A percentile compares a stretch with the other conserved stretches of the same genome.
Conservation (phyloP, 192 early-diverging fungal species). For the Thamnidium elegans region DNA sequence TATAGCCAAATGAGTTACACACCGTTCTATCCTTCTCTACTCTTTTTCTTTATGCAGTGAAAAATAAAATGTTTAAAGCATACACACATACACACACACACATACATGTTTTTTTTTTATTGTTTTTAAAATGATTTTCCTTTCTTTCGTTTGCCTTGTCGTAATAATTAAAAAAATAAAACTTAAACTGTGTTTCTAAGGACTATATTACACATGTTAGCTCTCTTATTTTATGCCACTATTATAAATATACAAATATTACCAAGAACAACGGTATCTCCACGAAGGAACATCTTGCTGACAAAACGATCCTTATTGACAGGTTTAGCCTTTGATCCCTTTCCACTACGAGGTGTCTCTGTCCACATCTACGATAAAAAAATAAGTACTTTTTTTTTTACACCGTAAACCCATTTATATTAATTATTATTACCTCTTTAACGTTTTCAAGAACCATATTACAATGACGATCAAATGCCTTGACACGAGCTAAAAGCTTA, state of each 20-base stretch:
- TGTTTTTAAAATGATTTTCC: too few relatives aligned
- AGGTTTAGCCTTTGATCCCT: slow-evolving; percentile 95
- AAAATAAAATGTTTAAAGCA: background rate
- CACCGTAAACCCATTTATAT: too few relatives aligned
- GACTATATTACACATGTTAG: slow-evolving; percentile 23
- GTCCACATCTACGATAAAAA: slow-evolving; percentile 81
- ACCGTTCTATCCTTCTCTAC: too few relatives aligned
- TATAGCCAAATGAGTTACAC: too few relatives aligned
- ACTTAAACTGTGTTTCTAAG: slow-evolving; percentile 44
- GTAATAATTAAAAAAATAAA: too few relatives aligned
- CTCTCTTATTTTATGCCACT: background rate
- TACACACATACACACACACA: too few relatives aligned
- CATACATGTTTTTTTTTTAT: too few relatives aligned
- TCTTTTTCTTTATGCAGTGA: background rate
- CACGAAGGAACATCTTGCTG: slow-evolving; percentile 96
- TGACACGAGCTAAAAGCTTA: slow-evolving; percentile 94
- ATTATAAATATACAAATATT: slow-evolving; percentile 4
- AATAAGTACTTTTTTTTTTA: too few relatives aligned
- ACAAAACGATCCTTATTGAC: slow-evolving; percentile 99
- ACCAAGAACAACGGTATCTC: slow-evolving; percentile 92
- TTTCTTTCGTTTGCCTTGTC: too few relatives aligned
- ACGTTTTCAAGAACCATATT: slow-evolving; percentile 99
- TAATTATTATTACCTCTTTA: slow-evolving; percentile 94
- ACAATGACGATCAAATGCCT: slow-evolving; percentile 99
- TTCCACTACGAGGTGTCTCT: slow-evolving; percentile 85